phyloP scores from a whole-genome alignment of 352 stramenopile genomes.

The Phytophthora meadii region DNA sequence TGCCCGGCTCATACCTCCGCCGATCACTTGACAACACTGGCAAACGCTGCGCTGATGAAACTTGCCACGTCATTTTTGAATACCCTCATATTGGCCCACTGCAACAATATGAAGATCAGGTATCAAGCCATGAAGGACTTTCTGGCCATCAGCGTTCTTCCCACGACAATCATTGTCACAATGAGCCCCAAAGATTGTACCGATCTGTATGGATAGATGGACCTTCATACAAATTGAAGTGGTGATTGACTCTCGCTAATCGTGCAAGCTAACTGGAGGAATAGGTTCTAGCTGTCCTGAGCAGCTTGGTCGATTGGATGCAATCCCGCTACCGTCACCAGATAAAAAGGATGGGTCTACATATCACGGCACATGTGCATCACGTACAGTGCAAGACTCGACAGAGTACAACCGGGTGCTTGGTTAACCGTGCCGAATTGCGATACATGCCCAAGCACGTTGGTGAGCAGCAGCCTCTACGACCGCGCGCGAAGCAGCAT shows the following conservation, averaged over 20 bases:
- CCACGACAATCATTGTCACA: too few species aligned
- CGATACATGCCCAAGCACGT: conserved; percentile 2
- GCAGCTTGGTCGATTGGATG: neutral
- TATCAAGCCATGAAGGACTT: neutral
- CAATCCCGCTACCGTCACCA: too few species aligned
- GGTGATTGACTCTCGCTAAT: neutral
- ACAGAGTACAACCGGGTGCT: neutral
- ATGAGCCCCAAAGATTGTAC: neutral
- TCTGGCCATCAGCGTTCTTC: neutral
- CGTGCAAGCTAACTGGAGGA: conserved; percentile 6
- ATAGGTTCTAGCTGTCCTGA: neutral
- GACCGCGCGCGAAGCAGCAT: conserved; percentile 8
- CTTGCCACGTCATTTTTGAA: neutral
- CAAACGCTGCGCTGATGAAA: neutral
- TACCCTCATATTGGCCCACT: neutral
- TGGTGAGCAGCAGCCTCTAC: conserved; percentile 8
- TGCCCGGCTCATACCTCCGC: neutral
- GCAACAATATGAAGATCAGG: neutral
- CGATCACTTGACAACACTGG: neutral
- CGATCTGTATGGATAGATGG: too few species aligned
- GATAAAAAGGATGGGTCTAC: too few species aligned
- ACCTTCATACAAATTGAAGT: conserved; percentile 5
- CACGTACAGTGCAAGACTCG: conserved; percentile 3
- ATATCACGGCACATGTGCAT: too few species aligned
- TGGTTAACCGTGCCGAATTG: conserved; percentile 1